These are phyloP conservation scores for Sinapis alba DNA, from an alignment of 441 rosid genomes.

Conservation along the genomic window DNA sequence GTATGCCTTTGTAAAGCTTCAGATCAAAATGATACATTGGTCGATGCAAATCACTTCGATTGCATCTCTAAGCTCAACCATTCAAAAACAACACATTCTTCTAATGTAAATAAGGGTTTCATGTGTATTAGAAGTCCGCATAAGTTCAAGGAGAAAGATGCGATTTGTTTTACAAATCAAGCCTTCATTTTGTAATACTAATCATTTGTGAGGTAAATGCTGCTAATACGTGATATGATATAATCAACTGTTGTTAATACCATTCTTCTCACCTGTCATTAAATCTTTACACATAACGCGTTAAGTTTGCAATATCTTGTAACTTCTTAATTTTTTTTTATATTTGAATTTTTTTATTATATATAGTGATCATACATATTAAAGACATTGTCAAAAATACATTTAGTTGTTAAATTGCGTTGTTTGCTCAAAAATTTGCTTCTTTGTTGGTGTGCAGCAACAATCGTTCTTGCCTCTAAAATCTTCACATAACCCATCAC, in stretches of 20 bases:
- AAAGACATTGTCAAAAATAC: neutral
- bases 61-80: too few species aligned
- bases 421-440: neutral
- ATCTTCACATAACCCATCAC: neutral
- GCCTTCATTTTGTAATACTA: neutral
- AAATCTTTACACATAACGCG: neutral
- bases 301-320: neutral
- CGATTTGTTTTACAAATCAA: neutral
- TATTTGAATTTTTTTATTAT: neutral
- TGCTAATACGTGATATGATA: neutral
- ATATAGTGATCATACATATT: neutral
- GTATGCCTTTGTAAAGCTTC: too few species aligned
- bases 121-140: neutral
- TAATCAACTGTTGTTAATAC: neutral
- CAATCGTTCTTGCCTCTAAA: neutral
- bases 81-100: too few species aligned
- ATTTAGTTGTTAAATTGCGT: neutral
- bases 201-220: neutral
- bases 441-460: conserved; percentile 22
- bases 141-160: neutral
- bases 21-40: too few species aligned
- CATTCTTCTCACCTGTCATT: neutral
- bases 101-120: too few species aligned
- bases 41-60: too few species aligned
- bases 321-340: neutral